These are phyloP conservation scores for Daedaleopsis nitida DNA, from an alignment of 768 basidiomycete species.

Conservation along the genomic window DNA sequence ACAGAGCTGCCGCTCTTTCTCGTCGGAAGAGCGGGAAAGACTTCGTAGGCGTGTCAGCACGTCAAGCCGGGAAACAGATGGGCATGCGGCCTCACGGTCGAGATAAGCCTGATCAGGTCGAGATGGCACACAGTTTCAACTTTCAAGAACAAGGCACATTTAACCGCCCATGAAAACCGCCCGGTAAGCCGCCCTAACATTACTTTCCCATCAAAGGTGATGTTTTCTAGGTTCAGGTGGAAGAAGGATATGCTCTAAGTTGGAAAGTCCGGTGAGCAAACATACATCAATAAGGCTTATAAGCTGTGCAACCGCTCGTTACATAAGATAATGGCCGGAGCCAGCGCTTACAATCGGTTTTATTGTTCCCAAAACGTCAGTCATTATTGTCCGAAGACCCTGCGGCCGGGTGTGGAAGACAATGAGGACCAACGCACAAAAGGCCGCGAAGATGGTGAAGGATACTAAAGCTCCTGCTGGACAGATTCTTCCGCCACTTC, in stretches of 20 bases:
- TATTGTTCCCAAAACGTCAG: conserved; percentile 24
- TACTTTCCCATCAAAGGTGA: not conserved
- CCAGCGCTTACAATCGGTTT: conserved; percentile 1
- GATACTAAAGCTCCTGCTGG: conserved; percentile 30
- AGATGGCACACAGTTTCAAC: not conserved
- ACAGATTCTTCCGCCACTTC: conserved; percentile 16
- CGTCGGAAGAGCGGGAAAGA: too few species aligned
- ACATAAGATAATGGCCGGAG: conserved; percentile 7
- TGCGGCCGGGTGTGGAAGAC: conserved; percentile 9
- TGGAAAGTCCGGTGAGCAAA: not conserved
- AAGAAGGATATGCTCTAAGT: not conserved
- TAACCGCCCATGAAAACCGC: not conserved
- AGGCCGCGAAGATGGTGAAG: conserved; percentile 6
- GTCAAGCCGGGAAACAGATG: too few species aligned
- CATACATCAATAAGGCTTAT: not conserved
- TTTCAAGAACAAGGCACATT: not conserved
- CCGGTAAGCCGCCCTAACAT: not conserved
- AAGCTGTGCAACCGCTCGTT: conserved; percentile 1
- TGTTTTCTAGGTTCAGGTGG: not conserved
- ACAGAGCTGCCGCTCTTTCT: too few species aligned
- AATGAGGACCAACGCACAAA: conserved; percentile 24
- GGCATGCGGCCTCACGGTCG: not conserved
- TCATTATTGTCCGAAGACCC: conserved; percentile 17
- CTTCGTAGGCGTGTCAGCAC: too few species aligned
- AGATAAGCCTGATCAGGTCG: too few species aligned